Conservation (phyloP, 2,329 filamentous ascomycete species). For the Hymenoscyphus fructigenus region DNA sequence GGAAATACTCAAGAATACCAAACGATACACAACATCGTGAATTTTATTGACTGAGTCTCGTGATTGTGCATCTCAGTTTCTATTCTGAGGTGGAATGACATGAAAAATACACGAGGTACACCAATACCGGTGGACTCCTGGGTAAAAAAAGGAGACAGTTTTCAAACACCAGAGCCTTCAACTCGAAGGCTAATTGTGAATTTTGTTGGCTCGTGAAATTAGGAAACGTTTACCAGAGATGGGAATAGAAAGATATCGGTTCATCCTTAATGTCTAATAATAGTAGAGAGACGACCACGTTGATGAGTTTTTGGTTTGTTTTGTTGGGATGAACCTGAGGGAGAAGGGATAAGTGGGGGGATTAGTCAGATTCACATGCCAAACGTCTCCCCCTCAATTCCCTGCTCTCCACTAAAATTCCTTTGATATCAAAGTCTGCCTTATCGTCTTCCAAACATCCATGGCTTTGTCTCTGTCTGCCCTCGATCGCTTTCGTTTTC, state of each 20-base stretch:
- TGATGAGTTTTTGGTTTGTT: too few relatives aligned
- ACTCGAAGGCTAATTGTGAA: too few relatives aligned
- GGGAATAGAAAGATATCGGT: too few relatives aligned
- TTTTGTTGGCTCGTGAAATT: too few relatives aligned
- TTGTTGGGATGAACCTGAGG: too few relatives aligned
- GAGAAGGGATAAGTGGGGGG: background rate
- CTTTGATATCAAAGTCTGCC: background rate
- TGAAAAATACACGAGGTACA: background rate
- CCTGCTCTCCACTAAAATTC: background rate
- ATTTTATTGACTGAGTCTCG: background rate
- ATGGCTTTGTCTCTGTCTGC: background rate
- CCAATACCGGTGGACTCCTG: too few relatives aligned
- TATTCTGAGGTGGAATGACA: background rate
- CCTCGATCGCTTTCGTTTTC: background rate
- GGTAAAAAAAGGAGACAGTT: too few relatives aligned
- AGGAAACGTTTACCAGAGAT: too few relatives aligned
- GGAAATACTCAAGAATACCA: background rate
- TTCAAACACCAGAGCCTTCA: too few relatives aligned
- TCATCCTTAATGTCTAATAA: too few relatives aligned
- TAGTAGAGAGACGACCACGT: too few relatives aligned
- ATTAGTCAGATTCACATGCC: conserved; percentile 3
- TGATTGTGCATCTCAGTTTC: background rate
- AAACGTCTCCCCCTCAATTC: background rate
- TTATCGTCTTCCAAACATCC: background rate
- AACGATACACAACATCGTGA: background rate